A percentile compares a stretch with the other conserved stretches of the same genome.
Evolutionary conservation across 192 early-diverging fungal species (phyloP).

Genomic region (Coemansia sp.): DNA sequence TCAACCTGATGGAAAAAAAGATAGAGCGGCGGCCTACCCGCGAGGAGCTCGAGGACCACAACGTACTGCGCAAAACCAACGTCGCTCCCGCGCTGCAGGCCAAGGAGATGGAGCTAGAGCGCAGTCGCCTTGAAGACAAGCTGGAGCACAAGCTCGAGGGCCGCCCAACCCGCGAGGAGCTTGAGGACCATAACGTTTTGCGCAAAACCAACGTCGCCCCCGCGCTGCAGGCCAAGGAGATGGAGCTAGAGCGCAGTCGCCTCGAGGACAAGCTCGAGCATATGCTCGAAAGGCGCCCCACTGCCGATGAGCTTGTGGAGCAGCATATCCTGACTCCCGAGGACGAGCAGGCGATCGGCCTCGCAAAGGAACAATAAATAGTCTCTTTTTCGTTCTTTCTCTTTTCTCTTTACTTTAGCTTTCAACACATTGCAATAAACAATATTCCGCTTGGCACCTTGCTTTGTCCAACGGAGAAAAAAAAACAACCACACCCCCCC

Average conservation of each 20-base stretch:
- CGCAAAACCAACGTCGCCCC: conserved; percentile 48
- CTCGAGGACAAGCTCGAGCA: conserved; percentile 60
- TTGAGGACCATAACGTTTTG: conserved; percentile 63
- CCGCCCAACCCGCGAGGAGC: conserved; percentile 61
- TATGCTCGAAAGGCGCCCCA: conserved; percentile 62
- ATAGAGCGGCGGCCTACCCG: conserved; percentile 60
- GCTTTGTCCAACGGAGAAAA: no score
- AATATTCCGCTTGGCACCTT: no score
- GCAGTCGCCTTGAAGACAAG: conserved; percentile 51
- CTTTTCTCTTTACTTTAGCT: neutral
- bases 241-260: conserved; percentile 30
- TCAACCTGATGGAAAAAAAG: conserved; percentile 56
- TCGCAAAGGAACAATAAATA: neutral
- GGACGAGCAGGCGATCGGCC: conserved; percentile 9
- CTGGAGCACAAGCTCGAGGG: conserved; percentile 62
- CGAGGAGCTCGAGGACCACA: conserved; percentile 59
- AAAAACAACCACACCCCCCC: no score
- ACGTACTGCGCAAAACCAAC: conserved; percentile 61
- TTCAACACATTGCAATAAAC: neutral
- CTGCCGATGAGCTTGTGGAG: conserved; percentile 60
- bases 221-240: conserved; percentile 37
- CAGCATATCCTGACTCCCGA: conserved; percentile 59
- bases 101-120: conserved; percentile 28
- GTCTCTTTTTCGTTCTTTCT: neutral
- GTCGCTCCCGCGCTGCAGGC: conserved; percentile 49